phyloP scores from a whole-genome alignment of 176 grass and related monocot species.

The Aegilops tauschii region DNA sequence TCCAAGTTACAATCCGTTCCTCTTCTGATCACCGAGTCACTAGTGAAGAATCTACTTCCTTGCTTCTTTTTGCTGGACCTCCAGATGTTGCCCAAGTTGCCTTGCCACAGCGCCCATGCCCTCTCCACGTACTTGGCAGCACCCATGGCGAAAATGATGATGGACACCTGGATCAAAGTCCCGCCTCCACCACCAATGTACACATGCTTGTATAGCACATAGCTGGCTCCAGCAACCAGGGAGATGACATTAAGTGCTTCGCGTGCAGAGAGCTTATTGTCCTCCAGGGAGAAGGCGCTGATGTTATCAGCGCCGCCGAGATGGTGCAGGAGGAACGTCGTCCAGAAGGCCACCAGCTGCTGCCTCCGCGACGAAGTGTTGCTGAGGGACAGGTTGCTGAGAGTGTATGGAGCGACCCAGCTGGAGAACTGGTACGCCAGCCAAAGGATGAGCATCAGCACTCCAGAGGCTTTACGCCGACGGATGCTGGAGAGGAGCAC shows the following conservation, averaged over 20 bases:
- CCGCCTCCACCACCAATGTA: background rate
- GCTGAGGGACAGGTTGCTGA: background rate
- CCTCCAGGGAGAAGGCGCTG: background rate
- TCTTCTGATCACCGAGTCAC: background rate
- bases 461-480: background rate
- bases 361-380: background rate
- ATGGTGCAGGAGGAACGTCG: background rate
- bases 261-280: background rate
- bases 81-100: background rate
- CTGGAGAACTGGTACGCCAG: background rate
- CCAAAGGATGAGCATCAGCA: background rate
- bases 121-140: background rate
- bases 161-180: background rate
- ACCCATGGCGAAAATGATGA: background rate
- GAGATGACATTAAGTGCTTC: background rate
- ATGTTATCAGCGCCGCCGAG: background rate
- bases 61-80: background rate
- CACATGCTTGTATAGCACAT: background rate
- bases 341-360: background rate
- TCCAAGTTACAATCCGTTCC: background rate
- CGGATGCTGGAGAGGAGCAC: background rate
- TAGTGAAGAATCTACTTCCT: background rate
- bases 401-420: background rate
- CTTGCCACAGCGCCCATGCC: background rate
- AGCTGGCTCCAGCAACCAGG: background rate